Conservation (phyloP, 331 rosid species). For the Quercus lobata region DNA sequence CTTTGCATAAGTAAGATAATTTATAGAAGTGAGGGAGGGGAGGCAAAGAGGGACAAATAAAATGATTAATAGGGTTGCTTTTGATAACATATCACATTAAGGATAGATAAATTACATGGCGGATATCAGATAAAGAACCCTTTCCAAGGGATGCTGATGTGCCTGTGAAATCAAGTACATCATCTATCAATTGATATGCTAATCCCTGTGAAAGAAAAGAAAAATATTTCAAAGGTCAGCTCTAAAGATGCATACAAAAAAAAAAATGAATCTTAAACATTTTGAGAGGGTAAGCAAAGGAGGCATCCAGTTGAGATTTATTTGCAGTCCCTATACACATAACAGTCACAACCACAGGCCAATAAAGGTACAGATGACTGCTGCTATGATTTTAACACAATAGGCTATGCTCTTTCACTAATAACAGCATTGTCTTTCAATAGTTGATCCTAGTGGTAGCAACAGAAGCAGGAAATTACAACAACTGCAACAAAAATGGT, state of each 20-base stretch:
- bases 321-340: neutral
- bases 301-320: neutral
- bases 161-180: slow-evolving; percentile 92
- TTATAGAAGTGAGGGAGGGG: neutral
- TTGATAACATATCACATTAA: neutral
- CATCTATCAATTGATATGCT: slow-evolving; percentile 93
- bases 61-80: neutral
- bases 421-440: neutral
- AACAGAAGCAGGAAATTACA: neutral
- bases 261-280: neutral
- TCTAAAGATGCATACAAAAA: neutral
- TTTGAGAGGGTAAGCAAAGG: neutral
- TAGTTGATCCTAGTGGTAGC: neutral
- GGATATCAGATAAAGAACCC: slow-evolving; percentile 91
- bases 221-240: slow-evolving; percentile 5
- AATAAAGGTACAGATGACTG: neutral
- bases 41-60: neutral
- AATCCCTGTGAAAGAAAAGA: slow-evolving; percentile 61
- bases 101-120: slow-evolving; percentile 55
- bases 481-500: neutral
- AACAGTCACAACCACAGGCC: neutral
- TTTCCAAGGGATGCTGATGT: slow-evolving; percentile 92
- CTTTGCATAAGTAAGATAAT: neutral
- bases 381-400: neutral
- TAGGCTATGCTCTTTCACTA: neutral